Percentiles rank a stretch among this genome's conserved stretches.
Conservation (phyloP, 495 filamentous ascomycete species). For the Aspergillus saccharolyticus region DNA sequence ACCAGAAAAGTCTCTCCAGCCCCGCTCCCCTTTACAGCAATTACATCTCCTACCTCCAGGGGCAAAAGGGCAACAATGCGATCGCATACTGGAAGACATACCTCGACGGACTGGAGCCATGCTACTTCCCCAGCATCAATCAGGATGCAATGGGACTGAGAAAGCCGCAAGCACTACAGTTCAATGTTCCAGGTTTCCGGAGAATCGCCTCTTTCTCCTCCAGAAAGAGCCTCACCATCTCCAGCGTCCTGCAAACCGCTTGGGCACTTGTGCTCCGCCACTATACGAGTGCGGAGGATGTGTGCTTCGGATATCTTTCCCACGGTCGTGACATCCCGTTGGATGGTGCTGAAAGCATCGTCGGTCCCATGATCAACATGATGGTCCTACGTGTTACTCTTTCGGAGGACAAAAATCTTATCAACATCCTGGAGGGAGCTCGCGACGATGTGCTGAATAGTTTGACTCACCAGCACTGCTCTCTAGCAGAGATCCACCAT, state of each 20-base stretch:
- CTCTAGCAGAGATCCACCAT: not conserved
- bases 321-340: not conserved
- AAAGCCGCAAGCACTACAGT: too few relatives aligned
- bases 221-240: not conserved
- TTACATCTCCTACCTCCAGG: conserved; percentile 39
- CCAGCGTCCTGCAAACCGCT: not conserved
- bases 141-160: not conserved
- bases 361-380: not conserved
- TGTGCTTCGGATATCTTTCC: conserved; percentile 4
- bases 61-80: conserved; percentile 21
- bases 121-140: conserved; percentile 33
- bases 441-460: not conserved
- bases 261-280: conserved; percentile 4
- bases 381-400: not conserved
- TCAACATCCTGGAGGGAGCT: not conserved
- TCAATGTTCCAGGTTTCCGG: too few relatives aligned
- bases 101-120: conserved; percentile 35
- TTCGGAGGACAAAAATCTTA: not conserved
- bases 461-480: not conserved
- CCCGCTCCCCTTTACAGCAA: conserved; percentile 38
- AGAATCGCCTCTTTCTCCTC: too few relatives aligned
- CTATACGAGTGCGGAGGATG: not conserved
- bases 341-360: not conserved
- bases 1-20: conserved; percentile 21
- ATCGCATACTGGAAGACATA: conserved; percentile 39